Evolutionary conservation across 108 stramenopile species (phyloP).

Genomic region (Cylindrotheca closterium): DNA sequence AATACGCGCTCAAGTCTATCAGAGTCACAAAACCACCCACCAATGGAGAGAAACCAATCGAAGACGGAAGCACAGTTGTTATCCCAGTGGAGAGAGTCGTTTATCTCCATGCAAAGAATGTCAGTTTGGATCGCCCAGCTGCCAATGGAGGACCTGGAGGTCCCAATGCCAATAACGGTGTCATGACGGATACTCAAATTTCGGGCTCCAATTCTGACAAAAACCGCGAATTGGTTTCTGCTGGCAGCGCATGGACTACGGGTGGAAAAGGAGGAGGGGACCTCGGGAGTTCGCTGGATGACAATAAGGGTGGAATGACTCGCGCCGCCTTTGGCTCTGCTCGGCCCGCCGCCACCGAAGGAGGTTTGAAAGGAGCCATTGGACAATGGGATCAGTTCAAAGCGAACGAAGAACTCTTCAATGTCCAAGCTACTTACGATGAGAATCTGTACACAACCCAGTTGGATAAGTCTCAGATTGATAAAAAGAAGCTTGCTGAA

Average conservation of each 20-base stretch:
- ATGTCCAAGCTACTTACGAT: slow-evolving; percentile 87
- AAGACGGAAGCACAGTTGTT: slow-evolving; percentile 55
- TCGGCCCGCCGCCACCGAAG: slow-evolving; percentile 5
- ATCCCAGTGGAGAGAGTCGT: slow-evolving; percentile 54
- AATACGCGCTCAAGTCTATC: slow-evolving; percentile 67
- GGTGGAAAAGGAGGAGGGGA: slow-evolving; percentile 25
- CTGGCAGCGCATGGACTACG: slow-evolving; percentile 77
- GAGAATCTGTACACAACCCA: slow-evolving; percentile 96
- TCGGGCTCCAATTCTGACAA: slow-evolving; percentile 37
- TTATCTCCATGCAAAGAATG: slow-evolving; percentile 50
- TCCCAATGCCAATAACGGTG: slow-evolving; percentile 13
- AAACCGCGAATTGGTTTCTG: slow-evolving; percentile 57
- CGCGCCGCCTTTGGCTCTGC: slow-evolving; percentile 8
- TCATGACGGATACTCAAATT: slow-evolving; percentile 74
- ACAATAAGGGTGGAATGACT: slow-evolving; percentile 6
- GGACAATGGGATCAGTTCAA: slow-evolving; percentile 91
- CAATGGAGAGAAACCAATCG: slow-evolving; percentile 17
- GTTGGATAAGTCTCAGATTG: slow-evolving; percentile 75
- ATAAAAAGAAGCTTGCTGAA: slow-evolving; percentile 47
- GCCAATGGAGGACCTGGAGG: slow-evolving; percentile 10
- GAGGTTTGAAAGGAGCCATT: slow-evolving; percentile 54
- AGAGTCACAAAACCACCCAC: slow-evolving; percentile 24
- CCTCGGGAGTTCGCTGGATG: slow-evolving; percentile 11
- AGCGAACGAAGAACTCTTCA: slow-evolving; percentile 85
- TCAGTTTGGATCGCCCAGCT: slow-evolving; percentile 38